A percentile compares a stretch with the other conserved stretches of the same genome.
Conservation (phyloP, 331 rosid genomes). For the Rhamnella rubrinervis region DNA sequence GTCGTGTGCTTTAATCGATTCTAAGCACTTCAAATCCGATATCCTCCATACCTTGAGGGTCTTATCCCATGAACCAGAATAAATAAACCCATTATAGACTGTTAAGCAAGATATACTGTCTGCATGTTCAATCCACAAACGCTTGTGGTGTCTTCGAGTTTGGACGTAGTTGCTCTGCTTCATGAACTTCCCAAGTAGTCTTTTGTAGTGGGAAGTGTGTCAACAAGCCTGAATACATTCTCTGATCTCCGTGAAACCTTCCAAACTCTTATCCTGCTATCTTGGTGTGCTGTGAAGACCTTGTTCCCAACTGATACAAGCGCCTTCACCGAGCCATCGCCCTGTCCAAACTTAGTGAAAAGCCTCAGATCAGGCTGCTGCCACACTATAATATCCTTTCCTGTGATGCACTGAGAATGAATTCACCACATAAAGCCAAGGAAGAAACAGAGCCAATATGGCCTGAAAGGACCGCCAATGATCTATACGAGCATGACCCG, state of each 20-base stretch:
- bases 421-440: slow-evolving; percentile 77
- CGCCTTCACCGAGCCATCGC: slow-evolving; percentile 84
- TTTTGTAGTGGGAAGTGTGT: slow-evolving; percentile 75
- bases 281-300: slow-evolving; percentile 91
- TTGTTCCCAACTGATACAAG: slow-evolving; percentile 62
- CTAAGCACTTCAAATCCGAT: slow-evolving; percentile 90
- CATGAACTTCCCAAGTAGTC: slow-evolving; percentile 83
- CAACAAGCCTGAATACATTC: slow-evolving; percentile 62
- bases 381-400: slow-evolving; percentile 85
- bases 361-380: slow-evolving; percentile 80
- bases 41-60: slow-evolving; percentile 81
- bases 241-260: slow-evolving; percentile 75
- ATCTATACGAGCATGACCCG: slow-evolving; percentile 38
- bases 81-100: slow-evolving; percentile 58
- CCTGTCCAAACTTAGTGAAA: slow-evolving; percentile 79
- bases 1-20: slow-evolving; percentile 85
- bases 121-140: slow-evolving; percentile 84
- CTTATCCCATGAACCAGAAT: slow-evolving; percentile 97
- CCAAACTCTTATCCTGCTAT: slow-evolving; percentile 83
- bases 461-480: slow-evolving; percentile 65
- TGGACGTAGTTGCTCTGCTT: slow-evolving; percentile 88
- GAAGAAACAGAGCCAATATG: slow-evolving; percentile 75
- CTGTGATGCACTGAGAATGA: slow-evolving; percentile 82
- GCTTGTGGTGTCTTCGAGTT: slow-evolving; percentile 80
- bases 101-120: slow-evolving; percentile 85